A percentile compares a stretch with the other conserved stretches of the same genome.
Conservation (phyloP, 495 filamentous ascomycete genomes). For the Aspergillus sparsus region DNA sequence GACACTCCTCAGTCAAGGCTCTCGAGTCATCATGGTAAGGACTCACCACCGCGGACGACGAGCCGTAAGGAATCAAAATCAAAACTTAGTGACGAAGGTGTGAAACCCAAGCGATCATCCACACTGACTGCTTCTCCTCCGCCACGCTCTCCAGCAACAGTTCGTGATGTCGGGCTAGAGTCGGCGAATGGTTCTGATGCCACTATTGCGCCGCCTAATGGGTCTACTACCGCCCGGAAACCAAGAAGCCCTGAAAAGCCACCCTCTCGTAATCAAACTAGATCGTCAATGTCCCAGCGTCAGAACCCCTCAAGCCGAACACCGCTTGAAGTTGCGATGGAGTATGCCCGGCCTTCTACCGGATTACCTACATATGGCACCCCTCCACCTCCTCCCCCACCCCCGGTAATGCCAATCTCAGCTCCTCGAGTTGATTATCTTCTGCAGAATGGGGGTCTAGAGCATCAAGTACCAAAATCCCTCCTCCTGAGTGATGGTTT, state of each 20-base stretch:
- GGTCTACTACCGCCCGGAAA: constrained; percentile 46
- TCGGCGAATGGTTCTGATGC: constrained; percentile 62
- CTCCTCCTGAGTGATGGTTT: constrained; percentile 54
- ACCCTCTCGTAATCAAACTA: constrained; percentile 43
- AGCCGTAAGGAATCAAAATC: constrained; percentile 39
- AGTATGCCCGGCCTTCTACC: constrained; percentile 44
- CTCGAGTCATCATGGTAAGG: constrained; percentile 33
- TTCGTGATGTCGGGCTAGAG: constrained; percentile 41
- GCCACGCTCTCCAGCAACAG: constrained; percentile 38
- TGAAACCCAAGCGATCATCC: constrained; percentile 37
- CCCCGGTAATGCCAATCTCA: constrained; percentile 64
- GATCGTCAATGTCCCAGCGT: constrained; percentile 40
- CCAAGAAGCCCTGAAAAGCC: constrained; percentile 41
- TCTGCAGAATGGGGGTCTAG: constrained; percentile 79
- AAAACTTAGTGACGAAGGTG: constrained; percentile 36
- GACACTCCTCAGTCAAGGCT: constrained; percentile 47
- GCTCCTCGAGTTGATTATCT: constrained; percentile 87
- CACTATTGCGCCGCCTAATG: constrained; percentile 65
- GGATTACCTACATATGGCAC: constrained; percentile 35
- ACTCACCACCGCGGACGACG: constrained; percentile 35
- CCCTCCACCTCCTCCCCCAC: constrained; percentile 82
- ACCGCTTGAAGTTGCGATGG: constrained; percentile 41
- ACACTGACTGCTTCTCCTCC: constrained; percentile 38
- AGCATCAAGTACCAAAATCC: constrained; percentile 62
- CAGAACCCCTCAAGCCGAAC: constrained; percentile 25